A percentile compares a stretch with the other conserved stretches of the same genome.
Evolutionary conservation across 2,329 filamentous ascomycete species (phyloP).

Genomic region (Sporothrix inflata): DNA sequence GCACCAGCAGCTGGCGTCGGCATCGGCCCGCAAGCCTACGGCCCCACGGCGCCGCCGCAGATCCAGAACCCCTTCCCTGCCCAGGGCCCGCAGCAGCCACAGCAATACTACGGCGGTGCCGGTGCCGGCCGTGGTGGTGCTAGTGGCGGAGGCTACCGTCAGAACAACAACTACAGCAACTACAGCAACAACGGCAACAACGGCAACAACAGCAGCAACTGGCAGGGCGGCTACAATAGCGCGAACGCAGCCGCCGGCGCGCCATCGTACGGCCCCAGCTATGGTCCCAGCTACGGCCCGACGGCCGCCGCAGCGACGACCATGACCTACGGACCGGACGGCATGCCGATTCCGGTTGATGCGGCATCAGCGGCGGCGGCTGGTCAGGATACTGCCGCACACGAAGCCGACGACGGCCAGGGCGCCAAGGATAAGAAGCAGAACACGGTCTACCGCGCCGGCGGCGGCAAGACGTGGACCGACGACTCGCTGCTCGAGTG

Average conservation of each 20-base stretch:
- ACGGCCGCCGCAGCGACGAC: slow-evolving; percentile 36
- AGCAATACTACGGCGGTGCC: slow-evolving; percentile 12
- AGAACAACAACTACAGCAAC: slow-evolving; percentile 63
- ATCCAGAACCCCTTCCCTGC: slow-evolving; percentile 81
- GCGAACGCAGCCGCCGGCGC: slow-evolving; percentile 41
- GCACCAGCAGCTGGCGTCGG: not conserved
- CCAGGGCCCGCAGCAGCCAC: slow-evolving; percentile 48
- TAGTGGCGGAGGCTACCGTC: slow-evolving; percentile 47
- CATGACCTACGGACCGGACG: slow-evolving; percentile 34
- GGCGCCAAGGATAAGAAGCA: slow-evolving; percentile 61
- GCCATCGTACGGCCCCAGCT: slow-evolving; percentile 17
- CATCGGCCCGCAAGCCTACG: slow-evolving; percentile 36
- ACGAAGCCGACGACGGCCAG: slow-evolving; percentile 39
- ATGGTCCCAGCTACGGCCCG: slow-evolving; percentile 30
- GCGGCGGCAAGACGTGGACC: slow-evolving; percentile 90
- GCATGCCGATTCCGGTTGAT: slow-evolving; percentile 30
- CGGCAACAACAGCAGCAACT: slow-evolving; percentile 65
- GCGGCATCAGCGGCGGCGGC: slow-evolving; percentile 36
- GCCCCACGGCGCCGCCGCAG: slow-evolving; percentile 57
- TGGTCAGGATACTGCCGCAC: slow-evolving; percentile 34
- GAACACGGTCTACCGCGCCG: slow-evolving; percentile 85
- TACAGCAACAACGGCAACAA: slow-evolving; percentile 68
- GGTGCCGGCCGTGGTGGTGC: slow-evolving; percentile 26
- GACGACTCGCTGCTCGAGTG: slow-evolving; percentile 89
- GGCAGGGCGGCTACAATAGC: not conserved